These are phyloP conservation scores for Irpex sp. DNA, from an alignment of 1,284 basidiomycete genomes.

Conservation along the genomic window DNA sequence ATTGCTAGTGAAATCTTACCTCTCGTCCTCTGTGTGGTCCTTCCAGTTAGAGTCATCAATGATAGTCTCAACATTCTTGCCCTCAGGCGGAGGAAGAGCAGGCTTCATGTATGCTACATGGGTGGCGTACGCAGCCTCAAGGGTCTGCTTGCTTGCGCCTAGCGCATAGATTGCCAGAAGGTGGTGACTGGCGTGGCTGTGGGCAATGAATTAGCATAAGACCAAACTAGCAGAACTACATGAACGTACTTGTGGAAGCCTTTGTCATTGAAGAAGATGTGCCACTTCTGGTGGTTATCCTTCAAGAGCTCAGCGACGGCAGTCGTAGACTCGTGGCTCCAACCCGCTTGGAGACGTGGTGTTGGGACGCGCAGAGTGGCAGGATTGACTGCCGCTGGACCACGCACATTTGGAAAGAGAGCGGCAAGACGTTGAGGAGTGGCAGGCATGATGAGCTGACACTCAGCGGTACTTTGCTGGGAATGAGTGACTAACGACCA, in stretches of 20 bases:
- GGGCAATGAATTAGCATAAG: background rate
- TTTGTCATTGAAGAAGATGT: constrained; percentile 55
- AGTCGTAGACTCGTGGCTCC: constrained; percentile 40
- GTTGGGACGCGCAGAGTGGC: background rate
- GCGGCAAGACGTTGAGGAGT: background rate
- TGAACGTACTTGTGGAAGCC: constrained; percentile 32
- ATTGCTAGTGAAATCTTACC: constrained; percentile 27
- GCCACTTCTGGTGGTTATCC: constrained; percentile 51
- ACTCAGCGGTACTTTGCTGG: no score
- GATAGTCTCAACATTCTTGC: constrained; percentile 33
- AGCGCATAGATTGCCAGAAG: constrained; percentile 16
- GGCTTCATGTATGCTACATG: constrained; percentile 16
- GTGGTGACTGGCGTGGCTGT: constrained; percentile 21
- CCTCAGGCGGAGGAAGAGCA: constrained; percentile 10
- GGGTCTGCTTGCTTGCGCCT: constrained; percentile 10
- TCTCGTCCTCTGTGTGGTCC: constrained; percentile 45
- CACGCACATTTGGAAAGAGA: background rate
- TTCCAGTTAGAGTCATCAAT: constrained; percentile 44
- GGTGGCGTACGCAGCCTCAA: constrained; percentile 15
- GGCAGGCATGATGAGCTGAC: background rate
- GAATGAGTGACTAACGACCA: background rate
- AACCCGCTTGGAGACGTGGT: constrained; percentile 38
- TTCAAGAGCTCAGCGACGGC: constrained; percentile 41
- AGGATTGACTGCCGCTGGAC: background rate
- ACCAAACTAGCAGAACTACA: background rate